Evolutionary conservation across 2,329 filamentous ascomycete genomes (phyloP).

Genomic region (Colletotrichum trifolii): DNA sequence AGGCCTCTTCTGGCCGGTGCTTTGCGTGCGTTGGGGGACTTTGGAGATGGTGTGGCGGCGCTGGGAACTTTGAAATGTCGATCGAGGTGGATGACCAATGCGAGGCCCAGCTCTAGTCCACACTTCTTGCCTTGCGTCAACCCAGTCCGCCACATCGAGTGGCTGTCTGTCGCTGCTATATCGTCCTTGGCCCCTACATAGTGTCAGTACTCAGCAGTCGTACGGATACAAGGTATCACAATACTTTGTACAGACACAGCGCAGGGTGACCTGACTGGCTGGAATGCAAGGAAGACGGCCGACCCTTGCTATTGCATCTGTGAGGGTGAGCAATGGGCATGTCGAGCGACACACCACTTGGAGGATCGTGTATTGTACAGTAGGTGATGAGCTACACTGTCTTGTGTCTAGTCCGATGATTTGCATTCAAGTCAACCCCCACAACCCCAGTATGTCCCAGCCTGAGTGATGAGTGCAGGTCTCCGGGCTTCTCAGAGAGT

Average conservation of each 20-base stretch:
- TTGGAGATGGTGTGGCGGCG: slow-evolving; percentile 36
- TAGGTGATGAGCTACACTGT: no score
- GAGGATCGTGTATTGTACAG: no score
- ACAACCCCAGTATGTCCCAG: no score
- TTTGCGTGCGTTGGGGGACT: neutral
- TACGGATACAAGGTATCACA: neutral
- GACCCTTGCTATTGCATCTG: slow-evolving; percentile 26
- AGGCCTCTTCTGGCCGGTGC: slow-evolving; percentile 17
- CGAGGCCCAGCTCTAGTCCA: slow-evolving; percentile 24
- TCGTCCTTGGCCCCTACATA: neutral
- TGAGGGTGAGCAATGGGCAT: slow-evolving; percentile 20
- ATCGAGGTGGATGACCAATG: slow-evolving; percentile 35
- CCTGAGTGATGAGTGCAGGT: neutral
- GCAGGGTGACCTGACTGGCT: slow-evolving; percentile 10
- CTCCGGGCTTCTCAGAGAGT: slow-evolving; percentile 6
- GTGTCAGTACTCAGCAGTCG: neutral
- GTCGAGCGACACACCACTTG: slow-evolving; percentile 21
- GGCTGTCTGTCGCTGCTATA: slow-evolving; percentile 6
- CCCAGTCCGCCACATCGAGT: slow-evolving; percentile 18
- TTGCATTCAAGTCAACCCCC: no score
- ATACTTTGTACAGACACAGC: no score
- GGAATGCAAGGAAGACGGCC: slow-evolving; percentile 17
- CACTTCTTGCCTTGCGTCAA: slow-evolving; percentile 4
- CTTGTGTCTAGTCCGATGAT: no score
- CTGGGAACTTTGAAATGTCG: slow-evolving; percentile 29